phyloP scores from a whole-genome alignment of 1,139 yeast genomes.

The Protomyces macrosporus region DNA sequence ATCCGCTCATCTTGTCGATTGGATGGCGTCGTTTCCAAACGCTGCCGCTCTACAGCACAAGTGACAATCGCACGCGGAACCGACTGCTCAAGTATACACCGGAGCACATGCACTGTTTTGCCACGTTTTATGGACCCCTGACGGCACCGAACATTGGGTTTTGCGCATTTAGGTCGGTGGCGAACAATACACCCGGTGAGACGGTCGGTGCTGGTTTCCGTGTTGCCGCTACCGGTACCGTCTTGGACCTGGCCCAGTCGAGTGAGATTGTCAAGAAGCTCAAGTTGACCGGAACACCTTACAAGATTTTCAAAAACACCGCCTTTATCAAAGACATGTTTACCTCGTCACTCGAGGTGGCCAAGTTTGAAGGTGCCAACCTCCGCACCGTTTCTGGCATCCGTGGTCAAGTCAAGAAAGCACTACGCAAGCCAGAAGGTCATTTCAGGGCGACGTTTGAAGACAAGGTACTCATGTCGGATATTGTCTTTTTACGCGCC shows the following conservation, averaged over 20 bases:
- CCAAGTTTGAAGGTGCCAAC: slow-evolving; percentile 96
- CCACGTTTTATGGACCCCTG: slow-evolving; percentile 93
- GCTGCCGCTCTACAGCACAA: slow-evolving; percentile 87
- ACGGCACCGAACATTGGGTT: slow-evolving; percentile 97
- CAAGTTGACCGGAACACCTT: slow-evolving; percentile 91
- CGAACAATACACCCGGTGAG: slow-evolving; percentile 41
- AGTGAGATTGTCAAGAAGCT: slow-evolving; percentile 92
- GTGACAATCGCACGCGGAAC: slow-evolving; percentile 94
- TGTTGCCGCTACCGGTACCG: slow-evolving; percentile 96
- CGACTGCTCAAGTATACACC: slow-evolving; percentile 98
- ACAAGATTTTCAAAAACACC: slow-evolving; percentile 88
- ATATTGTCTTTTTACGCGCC: slow-evolving; percentile 75
- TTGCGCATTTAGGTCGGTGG: slow-evolving; percentile 88
- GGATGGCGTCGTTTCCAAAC: slow-evolving; percentile 99
- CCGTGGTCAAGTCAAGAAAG: slow-evolving; percentile 94
- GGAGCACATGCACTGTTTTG: slow-evolving; percentile 94
- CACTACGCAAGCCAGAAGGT: slow-evolving; percentile 93
- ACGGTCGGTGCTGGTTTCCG: slow-evolving; percentile 77
- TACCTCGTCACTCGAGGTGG: slow-evolving; percentile 83
- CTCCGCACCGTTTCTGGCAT: slow-evolving; percentile 95
- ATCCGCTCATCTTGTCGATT: slow-evolving; percentile 83
- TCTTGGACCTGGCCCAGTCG: slow-evolving; percentile 81
- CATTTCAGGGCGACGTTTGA: slow-evolving; percentile 97
- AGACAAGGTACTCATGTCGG: slow-evolving; percentile 73
- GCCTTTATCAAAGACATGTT: slow-evolving; percentile 98